These are phyloP conservation scores for Metschnikowia bowlesiae DNA, from an alignment of 805 yeast species.

Conservation along the genomic window DNA sequence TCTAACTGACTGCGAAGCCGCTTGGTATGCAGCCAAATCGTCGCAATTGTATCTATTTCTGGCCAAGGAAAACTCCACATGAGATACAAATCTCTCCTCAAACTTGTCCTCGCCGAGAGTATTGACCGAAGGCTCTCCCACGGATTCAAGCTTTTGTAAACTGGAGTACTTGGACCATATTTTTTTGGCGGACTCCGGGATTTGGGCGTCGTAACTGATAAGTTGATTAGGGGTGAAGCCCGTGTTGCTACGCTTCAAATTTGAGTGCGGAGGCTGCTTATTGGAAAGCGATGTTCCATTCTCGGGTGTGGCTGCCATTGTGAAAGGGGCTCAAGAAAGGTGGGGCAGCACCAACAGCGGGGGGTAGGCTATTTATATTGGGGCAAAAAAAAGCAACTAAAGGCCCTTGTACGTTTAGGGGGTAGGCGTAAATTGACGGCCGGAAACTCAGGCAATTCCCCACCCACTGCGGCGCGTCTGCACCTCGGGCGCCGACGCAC, in stretches of 20 bases:
- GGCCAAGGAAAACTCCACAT: constrained; percentile 90
- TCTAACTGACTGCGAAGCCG: constrained; percentile 72
- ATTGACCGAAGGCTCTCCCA: constrained; percentile 6
- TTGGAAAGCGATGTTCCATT: background rate
- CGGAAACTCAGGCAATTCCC: constrained; percentile 1
- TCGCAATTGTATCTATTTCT: constrained; percentile 90
- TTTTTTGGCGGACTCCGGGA: constrained; percentile 73
- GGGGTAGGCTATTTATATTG: background rate
- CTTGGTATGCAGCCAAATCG: constrained; percentile 87
- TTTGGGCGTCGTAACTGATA: constrained; percentile 71
- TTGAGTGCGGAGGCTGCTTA: constrained; percentile 28
- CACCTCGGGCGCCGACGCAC: constrained; percentile 1
- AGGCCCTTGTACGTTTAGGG: background rate
- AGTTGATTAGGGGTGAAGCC: constrained; percentile 92
- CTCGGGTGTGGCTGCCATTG: background rate
- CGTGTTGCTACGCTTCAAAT: constrained; percentile 71
- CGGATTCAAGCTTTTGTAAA: constrained; percentile 23
- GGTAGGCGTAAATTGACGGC: background rate
- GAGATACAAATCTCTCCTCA: constrained; percentile 66
- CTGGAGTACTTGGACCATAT: constrained; percentile 72
- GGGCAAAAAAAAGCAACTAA: background rate
- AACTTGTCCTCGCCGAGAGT: constrained; percentile 49
- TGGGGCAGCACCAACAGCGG: background rate
- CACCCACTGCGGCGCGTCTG: background rate
- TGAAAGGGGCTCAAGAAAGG: background rate